A percentile compares a stretch with the other conserved stretches of the same genome.
phyloP scores from a whole-genome alignment of 345 rosid genomes.

The Ceriops tagal region DNA sequence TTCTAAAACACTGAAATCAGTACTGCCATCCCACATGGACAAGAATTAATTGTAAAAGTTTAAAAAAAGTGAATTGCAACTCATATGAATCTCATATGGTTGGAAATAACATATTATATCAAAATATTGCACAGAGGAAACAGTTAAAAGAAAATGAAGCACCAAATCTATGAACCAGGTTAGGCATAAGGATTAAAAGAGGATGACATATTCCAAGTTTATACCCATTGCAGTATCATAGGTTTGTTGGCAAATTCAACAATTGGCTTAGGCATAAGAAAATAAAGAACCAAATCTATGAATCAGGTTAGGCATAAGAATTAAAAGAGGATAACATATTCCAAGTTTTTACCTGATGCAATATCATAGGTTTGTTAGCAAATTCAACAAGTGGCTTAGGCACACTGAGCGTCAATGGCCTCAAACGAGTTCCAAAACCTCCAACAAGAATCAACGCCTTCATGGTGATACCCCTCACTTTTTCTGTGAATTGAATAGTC shows the following conservation, averaged over 20 bases:
- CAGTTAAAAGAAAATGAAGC: too few relatives aligned
- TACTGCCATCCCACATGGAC: not conserved
- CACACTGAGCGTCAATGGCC: conserved; percentile 95
- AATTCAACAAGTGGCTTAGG: conserved; percentile 98
- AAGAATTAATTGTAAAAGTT: not conserved
- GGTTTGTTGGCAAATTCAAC: conserved; percentile 99
- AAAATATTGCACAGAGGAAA: not conserved
- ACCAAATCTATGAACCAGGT: not conserved
- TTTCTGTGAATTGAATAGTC: conserved; percentile 33
- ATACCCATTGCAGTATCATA: conserved; percentile 98
- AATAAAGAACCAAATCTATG: not conserved
- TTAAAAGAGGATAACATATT: not conserved
- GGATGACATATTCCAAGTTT: not conserved
- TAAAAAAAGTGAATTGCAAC: not conserved
- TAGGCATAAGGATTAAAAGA: not conserved
- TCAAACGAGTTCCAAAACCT: conserved; percentile 94
- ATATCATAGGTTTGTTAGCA: conserved; percentile 98
- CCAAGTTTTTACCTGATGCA: conserved; percentile 73
- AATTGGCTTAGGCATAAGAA: conserved; percentile 76
- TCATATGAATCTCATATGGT: not conserved
- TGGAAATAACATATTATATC: not conserved
- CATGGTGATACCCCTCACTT: conserved; percentile 45
- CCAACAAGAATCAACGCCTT: conserved; percentile 99
- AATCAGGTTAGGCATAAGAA: not conserved
- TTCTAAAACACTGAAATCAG: not conserved